Evolutionary conservation across 495 filamentous ascomycete species (phyloP).

Genomic region (Penicillium cosmopolitanum): DNA sequence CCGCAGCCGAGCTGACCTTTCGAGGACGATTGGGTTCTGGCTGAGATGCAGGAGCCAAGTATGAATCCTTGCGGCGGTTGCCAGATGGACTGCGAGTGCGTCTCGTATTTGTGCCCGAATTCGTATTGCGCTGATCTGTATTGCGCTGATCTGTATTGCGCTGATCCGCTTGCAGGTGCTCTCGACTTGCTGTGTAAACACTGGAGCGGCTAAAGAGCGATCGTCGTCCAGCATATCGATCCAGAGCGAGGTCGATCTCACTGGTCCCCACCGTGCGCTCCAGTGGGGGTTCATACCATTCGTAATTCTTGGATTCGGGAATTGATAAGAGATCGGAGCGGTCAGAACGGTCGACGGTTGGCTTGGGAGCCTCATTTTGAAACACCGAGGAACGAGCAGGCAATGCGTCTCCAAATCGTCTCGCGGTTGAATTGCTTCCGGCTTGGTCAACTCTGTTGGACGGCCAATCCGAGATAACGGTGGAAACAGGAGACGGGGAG

Average conservation of each 20-base stretch:
- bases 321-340: slow-evolving; percentile 28
- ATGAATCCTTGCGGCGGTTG: slow-evolving; percentile 26
- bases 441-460: slow-evolving; percentile 19
- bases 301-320: slow-evolving; percentile 26
- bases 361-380: slow-evolving; percentile 16
- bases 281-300: slow-evolving; percentile 35
- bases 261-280: slow-evolving; percentile 41
- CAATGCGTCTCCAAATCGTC: slow-evolving; percentile 34
- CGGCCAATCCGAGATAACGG: slow-evolving; percentile 35
- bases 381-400: slow-evolving; percentile 23
- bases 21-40: slow-evolving; percentile 12
- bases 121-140: slow-evolving; percentile 24
- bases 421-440: slow-evolving; percentile 18
- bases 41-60: slow-evolving; percentile 25
- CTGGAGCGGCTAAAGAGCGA: slow-evolving; percentile 32
- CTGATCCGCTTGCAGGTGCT: slow-evolving; percentile 28
- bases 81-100: slow-evolving; percentile 28
- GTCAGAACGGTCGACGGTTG: slow-evolving; percentile 9
- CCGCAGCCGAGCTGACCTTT: slow-evolving; percentile 18
- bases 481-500: slow-evolving; percentile 49
- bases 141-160: slow-evolving; percentile 20
- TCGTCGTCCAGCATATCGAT: slow-evolving; percentile 35
- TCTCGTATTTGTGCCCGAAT: slow-evolving; percentile 17
- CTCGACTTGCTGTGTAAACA: slow-evolving; percentile 30
- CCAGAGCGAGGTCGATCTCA: slow-evolving; percentile 44